Evolutionary conservation across 2,329 filamentous ascomycete genomes (phyloP), one percentile per base, ranked within the genome.

Genomic region (Cladobotryum mycophilum): DNA sequence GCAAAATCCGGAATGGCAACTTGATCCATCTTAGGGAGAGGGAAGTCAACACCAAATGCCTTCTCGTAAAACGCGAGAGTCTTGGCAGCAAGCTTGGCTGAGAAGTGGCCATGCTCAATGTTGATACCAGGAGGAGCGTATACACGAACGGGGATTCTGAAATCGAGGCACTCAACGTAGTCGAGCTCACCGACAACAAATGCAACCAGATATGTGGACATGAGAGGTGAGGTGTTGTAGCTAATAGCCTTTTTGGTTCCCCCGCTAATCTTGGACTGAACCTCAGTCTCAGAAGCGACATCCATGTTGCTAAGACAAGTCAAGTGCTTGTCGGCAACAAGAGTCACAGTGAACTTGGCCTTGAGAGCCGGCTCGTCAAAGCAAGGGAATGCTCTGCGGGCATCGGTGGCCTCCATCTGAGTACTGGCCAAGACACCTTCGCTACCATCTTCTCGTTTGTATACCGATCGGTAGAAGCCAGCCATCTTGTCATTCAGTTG

Each of bases 291-390:
- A 5, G 83, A 85, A 34, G 84, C 86, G 49, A 93, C 88, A 65
- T 96, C 89, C 92, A 97, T 97, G 72, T 97, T 97, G 73, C 90
- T 95, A 65, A 97, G 70, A 65, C 92, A 96, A 12, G 91, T 96
- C 71, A 95, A 72, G 62, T 89, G 77, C 74, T 95, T 88, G 70
- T 96, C 91, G 5, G 92, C 90, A 60, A 97, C 79, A 59, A 97
- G 78, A 0, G 91, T 96, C 56, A 96, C 83, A 30, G 89, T 92
- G 71, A 95, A 97, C 58, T 87, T 85, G 37, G 92, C 89, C 76
- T 97, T 97, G 60, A 97, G 78, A 22, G 89, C 86, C 25, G 92
- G 92, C 74, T 97, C 93, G 65, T 97, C 92, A 68, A 96, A 96
- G 72, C 92, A 96, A 41, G 92, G 92, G 73, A 97, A 95, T 6